Base-by-base conservation (phyloP, 768 basidiomycete genomes). In the Trametes maxima region DNA sequence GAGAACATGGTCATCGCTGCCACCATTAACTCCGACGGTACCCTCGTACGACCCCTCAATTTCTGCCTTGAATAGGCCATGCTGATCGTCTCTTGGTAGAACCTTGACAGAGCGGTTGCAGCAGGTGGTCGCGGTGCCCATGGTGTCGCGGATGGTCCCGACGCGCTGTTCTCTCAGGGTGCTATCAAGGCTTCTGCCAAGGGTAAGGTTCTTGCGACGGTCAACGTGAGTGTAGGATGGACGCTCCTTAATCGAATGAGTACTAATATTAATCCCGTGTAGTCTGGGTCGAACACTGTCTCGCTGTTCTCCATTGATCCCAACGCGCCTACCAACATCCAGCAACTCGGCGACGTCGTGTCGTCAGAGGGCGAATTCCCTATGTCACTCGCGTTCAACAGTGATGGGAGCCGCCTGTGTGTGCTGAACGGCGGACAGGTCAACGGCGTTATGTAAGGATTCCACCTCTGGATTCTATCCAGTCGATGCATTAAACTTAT, bases 281-380 rank as follows among this genome's bases (percentile, higher is more conserved):
- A 82, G 79, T 65, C 82, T 21, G 82, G 82, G 14, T 83, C 81
- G 11, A 82, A 80, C 68, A 77, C 76, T 10, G 64, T 76, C 21
- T 66, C 75, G 5, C 66, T 77, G 25, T 77, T 78, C 64, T 60
- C 54, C 17, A 78, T 84, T 68, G 72, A 82, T 68, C 73, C 77
- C 13, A 69, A 62, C n/a, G 70, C 80, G 63, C 82, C 82, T 0
- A 74, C 78, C 2, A 66, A 73, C 39, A 67, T 83, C 33, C 65
- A 63, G 12, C 74, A 78, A 74, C 71, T 82, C 36, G 82, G 82
- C 1, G 69, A 72, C 37, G 81, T 82, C 7, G 74, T 78, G 1
- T 72, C 75, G 17, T 76, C 73, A 14, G 79, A 76, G 4, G 82
- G 83, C 16, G 79, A 84, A 54, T 83, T 83, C 75, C 82, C 82